These are phyloP conservation scores for Hymenoscyphus scutula DNA, from an alignment of 2,329 filamentous ascomycete genomes.

Conservation along the genomic window DNA sequence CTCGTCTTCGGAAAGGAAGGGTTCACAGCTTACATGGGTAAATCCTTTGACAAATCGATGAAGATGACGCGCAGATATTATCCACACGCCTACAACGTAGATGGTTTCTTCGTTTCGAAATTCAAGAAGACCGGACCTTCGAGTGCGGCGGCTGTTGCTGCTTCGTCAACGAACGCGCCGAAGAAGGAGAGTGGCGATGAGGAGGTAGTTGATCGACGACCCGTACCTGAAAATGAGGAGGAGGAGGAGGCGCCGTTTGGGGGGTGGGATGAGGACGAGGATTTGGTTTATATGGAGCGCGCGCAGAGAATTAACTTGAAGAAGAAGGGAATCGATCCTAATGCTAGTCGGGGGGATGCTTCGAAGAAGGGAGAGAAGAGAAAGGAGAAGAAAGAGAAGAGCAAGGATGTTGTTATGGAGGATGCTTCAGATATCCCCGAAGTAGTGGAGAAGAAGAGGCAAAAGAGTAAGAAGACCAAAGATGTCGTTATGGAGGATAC, in stretches of 20 bases:
- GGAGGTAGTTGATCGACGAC: slow-evolving; percentile 62
- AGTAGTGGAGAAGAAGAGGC: neutral
- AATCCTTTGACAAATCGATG: slow-evolving; percentile 84
- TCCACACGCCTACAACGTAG: slow-evolving; percentile 89
- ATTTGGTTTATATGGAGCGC: slow-evolving; percentile 67
- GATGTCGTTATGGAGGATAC: neutral
- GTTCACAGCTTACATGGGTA: slow-evolving; percentile 87
- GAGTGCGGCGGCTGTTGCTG: slow-evolving; percentile 43
- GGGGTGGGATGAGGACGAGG: slow-evolving; percentile 72
- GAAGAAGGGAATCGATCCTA: slow-evolving; percentile 71
- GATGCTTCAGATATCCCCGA: neutral
- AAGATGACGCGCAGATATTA: slow-evolving; percentile 83
- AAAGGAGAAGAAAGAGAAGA: slow-evolving; percentile 13
- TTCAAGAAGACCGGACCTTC: slow-evolving; percentile 89
- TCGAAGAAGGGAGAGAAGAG: slow-evolving; percentile 20
- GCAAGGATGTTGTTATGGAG: neutral
- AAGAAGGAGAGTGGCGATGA: slow-evolving; percentile 43
- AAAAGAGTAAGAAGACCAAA: neutral
- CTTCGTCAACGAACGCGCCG: slow-evolving; percentile 20
- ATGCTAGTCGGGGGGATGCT: slow-evolving; percentile 45
- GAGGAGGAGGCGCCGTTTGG: slow-evolving; percentile 58
- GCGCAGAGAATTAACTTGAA: slow-evolving; percentile 73
- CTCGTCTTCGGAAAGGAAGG: slow-evolving; percentile 89
- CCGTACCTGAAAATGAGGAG: slow-evolving; percentile 41
- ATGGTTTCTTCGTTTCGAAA: slow-evolving; percentile 98